Base-by-base conservation (phyloP, 163 green algal species). In the Volvox carteri region DNA sequence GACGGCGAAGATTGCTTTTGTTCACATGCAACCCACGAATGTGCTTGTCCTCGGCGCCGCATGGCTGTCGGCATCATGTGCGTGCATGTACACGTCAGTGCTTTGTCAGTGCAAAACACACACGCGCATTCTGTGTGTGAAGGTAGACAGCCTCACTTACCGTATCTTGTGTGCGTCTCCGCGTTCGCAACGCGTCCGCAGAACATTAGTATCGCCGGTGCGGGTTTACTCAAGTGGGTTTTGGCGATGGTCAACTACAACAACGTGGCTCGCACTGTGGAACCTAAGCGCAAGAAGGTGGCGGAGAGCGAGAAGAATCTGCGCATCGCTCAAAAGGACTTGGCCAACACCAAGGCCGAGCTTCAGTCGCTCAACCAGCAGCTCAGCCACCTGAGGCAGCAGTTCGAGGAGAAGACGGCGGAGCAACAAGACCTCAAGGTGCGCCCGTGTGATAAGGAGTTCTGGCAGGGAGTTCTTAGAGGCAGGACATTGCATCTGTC, bases 161-260 rank as follows among this genome's bases (percentile, higher is more conserved):
- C n/a, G n/a, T n/a, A n/a, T n/a, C n/a, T n/a, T n/a, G n/a, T n/a
- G n/a, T n/a, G n/a, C n/a, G n/a, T n/a, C n/a, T n/a, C n/a, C n/a
- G n/a, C n/a, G n/a, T n/a, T n/a, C n/a, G n/a, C n/a, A n/a, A n/a
- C n/a, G n/a, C n/a, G n/a, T n/a, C n/a, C 39, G 46, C 79, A 86
- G 67, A 80, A 46, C 76, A 92, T 92, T 84, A 90, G 85, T 67
- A 89, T 78, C 9, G 90, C 86, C 16, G 89, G 91, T 33, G 86
- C 91, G 86, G 96, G 96, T 21, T 90, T 98, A 84, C 92, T 98
- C 30, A 96, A 97, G 89, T 98, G 96, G 96, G 96, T 98, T 41
- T 92, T 96, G 58, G 96, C 96, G 52, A 98, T 98, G 96, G 95
- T 98, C 67, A 98, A 98, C 91, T 98, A 98, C 94, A 96, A 97